Percentiles rank a stretch among this genome's conserved stretches.
These are phyloP conservation scores for Yarrowia sp. DNA, from an alignment of 805 yeast genomes.

Conservation along the genomic window DNA sequence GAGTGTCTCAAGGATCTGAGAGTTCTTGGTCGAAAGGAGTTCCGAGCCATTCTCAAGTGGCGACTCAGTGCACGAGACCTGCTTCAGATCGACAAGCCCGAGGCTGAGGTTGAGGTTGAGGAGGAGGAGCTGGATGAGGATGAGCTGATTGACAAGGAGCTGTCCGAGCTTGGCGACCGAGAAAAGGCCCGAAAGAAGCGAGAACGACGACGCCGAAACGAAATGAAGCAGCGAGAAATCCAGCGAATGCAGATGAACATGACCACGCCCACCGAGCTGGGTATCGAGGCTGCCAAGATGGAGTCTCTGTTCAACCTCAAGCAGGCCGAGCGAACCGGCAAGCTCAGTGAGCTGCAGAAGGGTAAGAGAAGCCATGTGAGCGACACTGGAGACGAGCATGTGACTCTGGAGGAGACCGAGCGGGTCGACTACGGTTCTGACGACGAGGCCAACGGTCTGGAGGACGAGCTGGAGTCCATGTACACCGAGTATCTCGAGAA, in stretches of 20 bases:
- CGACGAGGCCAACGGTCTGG: constrained; percentile 54
- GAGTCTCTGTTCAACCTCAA: constrained; percentile 81
- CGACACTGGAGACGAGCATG: constrained; percentile 36
- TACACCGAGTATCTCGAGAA: constrained; percentile 60
- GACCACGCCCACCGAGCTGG: constrained; percentile 88
- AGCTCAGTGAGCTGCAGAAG: constrained; percentile 63
- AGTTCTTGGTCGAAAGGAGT: constrained; percentile 92
- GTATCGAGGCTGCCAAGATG: constrained; percentile 82
- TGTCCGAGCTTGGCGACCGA: constrained; percentile 66
- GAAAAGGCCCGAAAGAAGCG: constrained; percentile 69
- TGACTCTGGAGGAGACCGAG: constrained; percentile 29
- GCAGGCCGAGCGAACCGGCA: constrained; percentile 85
- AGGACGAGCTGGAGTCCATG: constrained; percentile 79
- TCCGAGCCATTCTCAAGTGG: constrained; percentile 80
- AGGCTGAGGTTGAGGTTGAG: constrained; percentile 54
- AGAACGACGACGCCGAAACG: constrained; percentile 78
- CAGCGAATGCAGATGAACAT: constrained; percentile 92
- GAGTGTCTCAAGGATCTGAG: constrained; percentile 88
- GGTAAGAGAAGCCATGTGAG: constrained; percentile 58
- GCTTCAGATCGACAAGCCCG: constrained; percentile 58
- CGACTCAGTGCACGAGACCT: constrained; percentile 79
- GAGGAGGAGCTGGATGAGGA: constrained; percentile 78
- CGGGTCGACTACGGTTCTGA: constrained; percentile 38
- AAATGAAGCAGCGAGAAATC: constrained; percentile 80
- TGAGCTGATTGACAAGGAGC: constrained; percentile 81